Percentiles rank a stretch among this genome's conserved stretches.
These are phyloP conservation scores for Tetrastigma voinierianum DNA, from an alignment of 164 flowering plant genomes.

Conservation along the genomic window DNA sequence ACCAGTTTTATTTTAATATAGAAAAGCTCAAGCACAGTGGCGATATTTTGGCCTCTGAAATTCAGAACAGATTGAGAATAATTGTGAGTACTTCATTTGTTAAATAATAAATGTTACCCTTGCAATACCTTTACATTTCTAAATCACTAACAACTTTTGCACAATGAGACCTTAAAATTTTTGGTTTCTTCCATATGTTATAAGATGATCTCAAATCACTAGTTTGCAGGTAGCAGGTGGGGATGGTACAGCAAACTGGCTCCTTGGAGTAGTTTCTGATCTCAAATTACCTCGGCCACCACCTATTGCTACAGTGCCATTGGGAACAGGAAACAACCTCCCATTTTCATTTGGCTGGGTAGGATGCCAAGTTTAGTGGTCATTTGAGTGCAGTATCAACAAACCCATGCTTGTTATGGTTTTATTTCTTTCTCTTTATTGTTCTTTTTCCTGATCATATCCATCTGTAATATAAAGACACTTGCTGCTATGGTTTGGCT, in stretches of 20 bases:
- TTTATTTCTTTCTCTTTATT: background rate
- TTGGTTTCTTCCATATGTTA: background rate
- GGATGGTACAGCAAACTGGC: conserved; percentile 96
- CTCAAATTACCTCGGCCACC: conserved; percentile 79
- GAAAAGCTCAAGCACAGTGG: conserved; percentile 47
- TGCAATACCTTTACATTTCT: background rate
- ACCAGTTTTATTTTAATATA: conserved; percentile 47
- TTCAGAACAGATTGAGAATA: conserved; percentile 56
- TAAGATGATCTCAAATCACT: conserved; percentile 6
- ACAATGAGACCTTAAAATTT: background rate
- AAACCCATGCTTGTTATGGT: background rate
- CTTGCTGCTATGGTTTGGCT: background rate
- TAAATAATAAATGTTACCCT: background rate
- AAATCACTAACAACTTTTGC: background rate
- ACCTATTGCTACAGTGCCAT: conserved; percentile 87
- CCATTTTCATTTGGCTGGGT: conserved; percentile 97
- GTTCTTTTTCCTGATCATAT: background rate
- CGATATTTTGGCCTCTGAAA: conserved; percentile 41
- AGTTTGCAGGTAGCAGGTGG: conserved; percentile 99
- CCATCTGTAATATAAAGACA: background rate
- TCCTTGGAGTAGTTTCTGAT: conserved; percentile 88
- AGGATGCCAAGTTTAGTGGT: conserved; percentile 14
- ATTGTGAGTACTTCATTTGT: conserved; percentile 52
- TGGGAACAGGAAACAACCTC: conserved; percentile 94
- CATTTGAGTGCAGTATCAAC: background rate